phyloP scores from a whole-genome alignment of 257 asterid species.

The Nicotiana knightiana region DNA sequence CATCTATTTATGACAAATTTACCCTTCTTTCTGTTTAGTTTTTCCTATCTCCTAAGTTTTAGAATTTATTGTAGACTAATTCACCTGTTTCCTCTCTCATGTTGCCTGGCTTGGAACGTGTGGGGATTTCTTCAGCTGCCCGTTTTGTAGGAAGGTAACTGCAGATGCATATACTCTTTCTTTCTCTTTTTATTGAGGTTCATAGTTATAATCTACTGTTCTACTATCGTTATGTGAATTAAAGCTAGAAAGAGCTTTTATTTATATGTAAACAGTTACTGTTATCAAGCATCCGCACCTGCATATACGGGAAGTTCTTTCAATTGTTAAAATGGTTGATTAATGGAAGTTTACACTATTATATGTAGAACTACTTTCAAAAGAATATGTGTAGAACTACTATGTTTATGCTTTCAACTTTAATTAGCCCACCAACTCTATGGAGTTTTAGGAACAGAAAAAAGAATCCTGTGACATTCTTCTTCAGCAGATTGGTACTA shows the following conservation, averaged over 20 bases:
- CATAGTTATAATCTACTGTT: background rate
- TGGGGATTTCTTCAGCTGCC: slow-evolving; percentile 74
- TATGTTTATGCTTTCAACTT: background rate
- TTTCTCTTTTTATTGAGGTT: background rate
- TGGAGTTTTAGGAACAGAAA: background rate
- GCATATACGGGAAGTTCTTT: background rate
- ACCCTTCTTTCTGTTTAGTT: background rate
- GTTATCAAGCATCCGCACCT: background rate
- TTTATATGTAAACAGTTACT: no score
- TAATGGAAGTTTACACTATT: background rate
- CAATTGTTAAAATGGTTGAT: background rate
- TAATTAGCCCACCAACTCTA: background rate
- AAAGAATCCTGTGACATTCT: background rate
- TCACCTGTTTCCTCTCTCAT: slow-evolving; percentile 26
- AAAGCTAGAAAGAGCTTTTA: background rate
- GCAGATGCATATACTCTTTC: background rate
- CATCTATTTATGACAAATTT: background rate
- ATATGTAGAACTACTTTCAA: background rate
- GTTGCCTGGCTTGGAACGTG: slow-evolving; percentile 33
- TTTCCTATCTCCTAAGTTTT: background rate
- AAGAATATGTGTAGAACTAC: background rate
- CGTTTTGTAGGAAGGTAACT: slow-evolving; percentile 87
- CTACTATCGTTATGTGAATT: background rate
- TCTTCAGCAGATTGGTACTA: background rate
- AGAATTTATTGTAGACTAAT: slow-evolving; percentile 15